Evolutionary conservation across 352 stramenopile species (phyloP).

Genomic region (Peronospora destructor): DNA sequence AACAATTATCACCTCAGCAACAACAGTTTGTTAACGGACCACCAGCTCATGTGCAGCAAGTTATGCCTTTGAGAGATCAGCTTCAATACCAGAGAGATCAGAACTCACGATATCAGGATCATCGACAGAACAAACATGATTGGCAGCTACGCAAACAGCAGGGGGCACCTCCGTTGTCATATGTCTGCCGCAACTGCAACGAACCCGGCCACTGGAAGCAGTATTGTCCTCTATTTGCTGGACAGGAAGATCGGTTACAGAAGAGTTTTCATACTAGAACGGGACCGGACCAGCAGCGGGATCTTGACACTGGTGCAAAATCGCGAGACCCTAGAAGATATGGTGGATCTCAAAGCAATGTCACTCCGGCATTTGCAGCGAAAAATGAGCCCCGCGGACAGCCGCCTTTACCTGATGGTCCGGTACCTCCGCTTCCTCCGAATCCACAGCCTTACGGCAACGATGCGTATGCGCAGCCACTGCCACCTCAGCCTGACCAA

Average conservation of each 20-base stretch:
- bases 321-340: conserved; percentile 22
- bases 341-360: conserved; percentile 3
- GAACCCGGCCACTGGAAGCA: conserved; percentile 78
- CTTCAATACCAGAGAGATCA: conserved; percentile 22
- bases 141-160: conserved; percentile 22
- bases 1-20: conserved; percentile 7
- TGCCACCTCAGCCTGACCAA: conserved; percentile 11
- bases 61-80: conserved; percentile 8
- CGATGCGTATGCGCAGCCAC: conserved; percentile 12
- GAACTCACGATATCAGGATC: conserved; percentile 22
- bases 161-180: conserved; percentile 45
- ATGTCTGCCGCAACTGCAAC: conserved; percentile 74
- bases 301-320: conserved; percentile 7
- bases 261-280: conserved; percentile 5
- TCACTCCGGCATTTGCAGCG: conserved; percentile 1
- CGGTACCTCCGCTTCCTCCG: conserved; percentile 19
- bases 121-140: conserved; percentile 17
- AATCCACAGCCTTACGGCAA: conserved; percentile 17
- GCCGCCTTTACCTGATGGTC: conserved; percentile 16
- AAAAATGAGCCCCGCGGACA: conserved; percentile 7
- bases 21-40: conserved; percentile 11
- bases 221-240: conserved; percentile 41
- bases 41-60: conserved; percentile 11
- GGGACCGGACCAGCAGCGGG: conserved; percentile 12
- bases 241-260: conserved; percentile 8